Conservation (phyloP, 108 stramenopile species). For the Cyclotella baltica region DNA sequence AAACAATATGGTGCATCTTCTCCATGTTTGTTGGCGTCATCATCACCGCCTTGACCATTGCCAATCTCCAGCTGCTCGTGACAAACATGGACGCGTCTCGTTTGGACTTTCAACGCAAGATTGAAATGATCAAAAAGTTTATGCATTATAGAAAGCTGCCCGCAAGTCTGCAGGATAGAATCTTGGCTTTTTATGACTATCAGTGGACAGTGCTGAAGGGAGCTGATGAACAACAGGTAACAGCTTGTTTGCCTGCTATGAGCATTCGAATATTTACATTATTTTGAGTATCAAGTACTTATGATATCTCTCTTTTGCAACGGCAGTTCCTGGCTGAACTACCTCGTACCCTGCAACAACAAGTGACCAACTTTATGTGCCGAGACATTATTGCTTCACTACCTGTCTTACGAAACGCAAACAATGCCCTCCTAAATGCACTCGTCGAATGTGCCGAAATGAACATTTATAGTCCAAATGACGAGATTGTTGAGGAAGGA, state of each 20-base stretch:
- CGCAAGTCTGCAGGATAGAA: constrained; percentile 21
- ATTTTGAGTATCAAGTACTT: no score
- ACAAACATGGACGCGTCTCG: constrained; percentile 47
- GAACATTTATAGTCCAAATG: constrained; percentile 56
- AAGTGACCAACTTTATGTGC: constrained; percentile 53
- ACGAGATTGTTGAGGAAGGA: constrained; percentile 47
- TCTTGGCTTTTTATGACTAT: constrained; percentile 45
- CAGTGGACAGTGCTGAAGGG: constrained; percentile 53
- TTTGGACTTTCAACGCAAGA: constrained; percentile 42
- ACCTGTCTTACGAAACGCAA: constrained; percentile 50
- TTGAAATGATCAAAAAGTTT: constrained; percentile 54
- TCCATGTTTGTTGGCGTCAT: constrained; percentile 56
- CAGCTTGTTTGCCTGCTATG: not conserved
- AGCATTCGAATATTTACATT: not conserved
- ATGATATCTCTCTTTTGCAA: no score
- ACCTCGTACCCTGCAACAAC: constrained; percentile 51
- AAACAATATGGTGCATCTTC: constrained; percentile 55
- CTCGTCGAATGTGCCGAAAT: constrained; percentile 49
- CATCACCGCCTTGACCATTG: constrained; percentile 50
- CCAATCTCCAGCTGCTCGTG: constrained; percentile 50
- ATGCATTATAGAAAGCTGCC: constrained; percentile 49
- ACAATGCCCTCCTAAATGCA: constrained; percentile 55
- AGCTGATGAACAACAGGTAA: constrained; percentile 37
- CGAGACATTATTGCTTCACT: constrained; percentile 47
- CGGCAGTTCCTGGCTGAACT: constrained; percentile 47